Base-by-base conservation (phyloP, 148 eudicot genomes). In the Pharnaceum exiguum region DNA sequence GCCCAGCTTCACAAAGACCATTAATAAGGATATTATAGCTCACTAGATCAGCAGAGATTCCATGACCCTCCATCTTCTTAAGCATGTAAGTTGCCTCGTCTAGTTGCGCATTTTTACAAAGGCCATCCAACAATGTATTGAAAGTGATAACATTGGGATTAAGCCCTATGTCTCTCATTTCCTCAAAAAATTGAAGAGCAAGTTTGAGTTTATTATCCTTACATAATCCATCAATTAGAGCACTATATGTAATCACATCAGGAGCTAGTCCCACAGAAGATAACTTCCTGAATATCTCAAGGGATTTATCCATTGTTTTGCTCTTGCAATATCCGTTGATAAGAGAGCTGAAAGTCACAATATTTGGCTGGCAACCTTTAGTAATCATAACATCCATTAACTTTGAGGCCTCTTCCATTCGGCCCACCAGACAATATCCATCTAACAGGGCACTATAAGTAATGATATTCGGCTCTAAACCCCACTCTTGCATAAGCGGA, bases 331-430 rank as follows among this genome's bases (percentile, higher is more conserved):
- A 53, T 10, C 23, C 42, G 17, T 31, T 3, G 22, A 33, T 53
- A 31, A 53, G 38, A 10, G 39, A 17, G 27, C 22, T 56, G 17
- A 37, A 56, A 11, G 60, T 56, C 9, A 37, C 6, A 38, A 27
- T n/a, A 17, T 37, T 64, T 7, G 12, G 32, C 17, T 52, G 21
- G 31, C 48, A 35, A 22, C 77, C 68, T 15, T 28, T 40, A 61
- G 21, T 60, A 55, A 5, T 59, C 72, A 67, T 50, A 6, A 27
- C 35, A 48, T 32, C 48, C 61, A 73, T 40, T 51, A 73, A 37
- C 10, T 67, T 27, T 30, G 29, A 29, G 4, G 77, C 68, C 10
- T 60, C 72, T 25, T 67, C 63, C 33, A 67, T n/a, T n/a, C n/a
- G n/a, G n/a, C n/a, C n/a, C n/a, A n/a, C n/a, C n/a, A n/a, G n/a